Evolutionary conservation across 371 early-diverging fungal genomes (phyloP).

Genomic region (Nosema granulosis): DNA sequence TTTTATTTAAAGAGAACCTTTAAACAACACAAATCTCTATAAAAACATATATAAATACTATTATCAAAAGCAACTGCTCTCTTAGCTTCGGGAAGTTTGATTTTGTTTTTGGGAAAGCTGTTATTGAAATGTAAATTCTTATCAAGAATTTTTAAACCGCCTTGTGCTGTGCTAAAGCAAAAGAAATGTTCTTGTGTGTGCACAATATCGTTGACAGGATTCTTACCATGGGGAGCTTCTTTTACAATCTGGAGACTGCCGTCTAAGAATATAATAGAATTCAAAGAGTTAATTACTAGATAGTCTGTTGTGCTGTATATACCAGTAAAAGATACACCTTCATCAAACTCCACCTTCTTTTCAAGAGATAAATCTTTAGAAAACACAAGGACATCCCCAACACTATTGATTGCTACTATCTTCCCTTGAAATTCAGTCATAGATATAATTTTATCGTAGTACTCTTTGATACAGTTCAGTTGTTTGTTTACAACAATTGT

Average conservation of each 20-base stretch:
- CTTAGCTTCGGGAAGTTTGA: too few relatives aligned
- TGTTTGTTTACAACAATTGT: background rate
- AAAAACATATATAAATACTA: too few relatives aligned
- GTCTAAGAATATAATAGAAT: background rate
- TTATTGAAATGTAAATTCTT: background rate
- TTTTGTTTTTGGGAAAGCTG: too few relatives aligned
- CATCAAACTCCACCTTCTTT: constrained; percentile 9
- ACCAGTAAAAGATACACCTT: constrained; percentile 2
- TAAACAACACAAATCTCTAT: too few relatives aligned
- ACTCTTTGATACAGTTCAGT: background rate
- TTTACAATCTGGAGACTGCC: constrained; percentile 5
- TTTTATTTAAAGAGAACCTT: too few relatives aligned
- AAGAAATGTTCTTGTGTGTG: background rate
- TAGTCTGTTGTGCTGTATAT: background rate
- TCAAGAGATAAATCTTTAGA: background rate
- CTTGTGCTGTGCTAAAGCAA: background rate
- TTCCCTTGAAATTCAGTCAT: background rate
- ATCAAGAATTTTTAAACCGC: constrained; percentile 2
- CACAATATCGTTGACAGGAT: background rate
- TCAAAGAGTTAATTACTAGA: background rate
- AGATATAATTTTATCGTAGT: background rate
- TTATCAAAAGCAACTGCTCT: too few relatives aligned
- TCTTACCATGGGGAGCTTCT: background rate
- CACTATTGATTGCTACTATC: background rate
- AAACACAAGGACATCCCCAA: constrained; percentile 6